Evolutionary conservation across 306 rosid genomes (phyloP).

Genomic region (Canavalia ensiformis): DNA sequence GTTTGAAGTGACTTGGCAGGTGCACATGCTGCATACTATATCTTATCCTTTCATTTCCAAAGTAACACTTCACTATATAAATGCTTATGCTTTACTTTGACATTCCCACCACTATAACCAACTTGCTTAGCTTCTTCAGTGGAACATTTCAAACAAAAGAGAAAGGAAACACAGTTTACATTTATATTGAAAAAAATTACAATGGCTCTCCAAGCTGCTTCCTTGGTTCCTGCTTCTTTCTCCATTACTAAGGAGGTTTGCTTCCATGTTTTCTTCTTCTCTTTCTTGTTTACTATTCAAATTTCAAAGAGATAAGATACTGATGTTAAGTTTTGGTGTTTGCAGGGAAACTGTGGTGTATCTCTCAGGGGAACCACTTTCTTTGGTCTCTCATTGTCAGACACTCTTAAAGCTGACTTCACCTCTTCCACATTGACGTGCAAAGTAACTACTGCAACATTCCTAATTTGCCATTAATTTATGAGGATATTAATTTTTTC

Average conservation of each 20-base stretch:
- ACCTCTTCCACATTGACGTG: conserved; percentile 63
- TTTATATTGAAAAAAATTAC: not conserved
- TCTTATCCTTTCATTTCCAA: conserved; percentile 49
- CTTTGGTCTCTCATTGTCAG: conserved; percentile 75
- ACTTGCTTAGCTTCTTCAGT: not conserved
- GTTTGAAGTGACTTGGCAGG: conserved; percentile 32
- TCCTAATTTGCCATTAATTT: not conserved
- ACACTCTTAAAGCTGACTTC: conserved; percentile 64
- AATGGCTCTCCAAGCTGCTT: conserved; percentile 55
- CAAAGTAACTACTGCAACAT: conserved; percentile 59
- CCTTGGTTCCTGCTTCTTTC: conserved; percentile 48
- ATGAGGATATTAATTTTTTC: not conserved
- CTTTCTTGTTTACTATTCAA: not conserved
- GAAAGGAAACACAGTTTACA: not conserved
- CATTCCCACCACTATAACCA: not conserved
- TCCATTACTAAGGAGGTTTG: conserved; percentile 45
- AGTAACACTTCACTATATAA: conserved; percentile 43
- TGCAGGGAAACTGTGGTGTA: conserved; percentile 67
- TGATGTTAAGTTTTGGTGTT: not conserved
- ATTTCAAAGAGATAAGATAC: no score
- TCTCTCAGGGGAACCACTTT: conserved; percentile 68
- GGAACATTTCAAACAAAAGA: not conserved
- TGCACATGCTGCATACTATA: conserved; percentile 46
- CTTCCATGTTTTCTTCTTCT: conserved; percentile 7
- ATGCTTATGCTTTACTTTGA: not conserved